These are phyloP conservation scores for Penicillium herquei DNA, from an alignment of 495 filamentous ascomycete genomes.

Conservation along the genomic window DNA sequence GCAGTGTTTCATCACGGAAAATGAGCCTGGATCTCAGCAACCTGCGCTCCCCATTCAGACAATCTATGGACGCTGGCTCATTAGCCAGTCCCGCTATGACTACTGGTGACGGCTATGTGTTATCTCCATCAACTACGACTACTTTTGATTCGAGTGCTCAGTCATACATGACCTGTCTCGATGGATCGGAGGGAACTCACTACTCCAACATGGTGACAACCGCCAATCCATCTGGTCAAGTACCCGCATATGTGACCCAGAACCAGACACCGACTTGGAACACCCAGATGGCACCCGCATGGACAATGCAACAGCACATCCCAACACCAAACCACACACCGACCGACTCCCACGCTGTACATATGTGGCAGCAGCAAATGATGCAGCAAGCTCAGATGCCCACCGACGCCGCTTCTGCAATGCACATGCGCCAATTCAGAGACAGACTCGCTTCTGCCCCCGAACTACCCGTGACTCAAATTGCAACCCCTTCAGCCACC, in stretches of 20 bases:
- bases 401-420: constrained; percentile 16
- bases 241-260: constrained; percentile 31
- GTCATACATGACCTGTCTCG: constrained; percentile 26
- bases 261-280: constrained; percentile 13
- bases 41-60: constrained; percentile 30
- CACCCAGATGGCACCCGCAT: constrained; percentile 17
- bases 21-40: constrained; percentile 43
- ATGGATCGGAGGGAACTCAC: constrained; percentile 9
- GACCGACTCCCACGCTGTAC: constrained; percentile 23
- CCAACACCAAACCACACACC: constrained; percentile 23
- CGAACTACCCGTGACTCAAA: constrained; percentile 31
- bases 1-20: constrained; percentile 27
- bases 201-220: constrained; percentile 17
- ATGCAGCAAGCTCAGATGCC: constrained; percentile 28
- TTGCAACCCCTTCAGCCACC: not conserved
- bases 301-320: constrained; percentile 29
- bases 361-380: constrained; percentile 35
- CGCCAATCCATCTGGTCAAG: constrained; percentile 18
- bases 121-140: constrained; percentile 27
- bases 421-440: constrained; percentile 36
- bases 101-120: constrained; percentile 22
- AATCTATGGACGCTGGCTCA: constrained; percentile 25
- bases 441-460: constrained; percentile 42
- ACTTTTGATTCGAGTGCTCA: constrained; percentile 23
- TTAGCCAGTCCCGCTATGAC: constrained; percentile 28